These are phyloP conservation scores for Euphorbia corollata DNA, from an alignment of 441 rosid species.

Conservation along the genomic window DNA sequence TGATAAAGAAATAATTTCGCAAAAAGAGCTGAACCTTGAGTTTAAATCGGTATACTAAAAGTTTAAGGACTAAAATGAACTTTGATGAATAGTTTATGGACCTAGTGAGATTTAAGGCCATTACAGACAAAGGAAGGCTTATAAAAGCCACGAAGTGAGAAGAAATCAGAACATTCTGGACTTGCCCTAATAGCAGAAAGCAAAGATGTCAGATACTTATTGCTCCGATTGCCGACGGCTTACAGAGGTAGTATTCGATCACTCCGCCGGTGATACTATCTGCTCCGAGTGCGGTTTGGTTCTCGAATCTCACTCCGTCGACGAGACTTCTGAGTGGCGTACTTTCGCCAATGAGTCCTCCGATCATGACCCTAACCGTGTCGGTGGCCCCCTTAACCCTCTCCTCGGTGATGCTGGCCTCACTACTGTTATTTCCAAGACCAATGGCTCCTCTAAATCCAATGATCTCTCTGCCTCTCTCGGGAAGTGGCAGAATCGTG, in stretches of 20 bases:
- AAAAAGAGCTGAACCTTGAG: too few relatives aligned
- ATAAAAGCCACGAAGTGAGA: too few relatives aligned
- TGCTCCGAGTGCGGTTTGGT: conserved; percentile 49
- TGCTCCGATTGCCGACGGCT: conserved; percentile 38
- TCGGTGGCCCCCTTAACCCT: conserved; percentile 42
- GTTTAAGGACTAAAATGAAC: too few relatives aligned
- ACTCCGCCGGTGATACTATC: conserved; percentile 42
- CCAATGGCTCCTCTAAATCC: conserved; percentile 26
- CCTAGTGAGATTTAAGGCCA: too few relatives aligned
- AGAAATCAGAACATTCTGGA: background rate
- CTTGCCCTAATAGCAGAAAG: background rate
- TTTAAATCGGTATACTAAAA: too few relatives aligned
- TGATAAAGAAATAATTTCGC: too few relatives aligned
- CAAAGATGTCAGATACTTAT: conserved; percentile 34
- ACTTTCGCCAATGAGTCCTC: conserved; percentile 35
- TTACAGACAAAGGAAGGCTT: too few relatives aligned
- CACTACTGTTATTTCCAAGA: conserved; percentile 38
- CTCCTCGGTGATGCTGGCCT: conserved; percentile 36
- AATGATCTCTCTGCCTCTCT: conserved; percentile 27
- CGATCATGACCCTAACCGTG: conserved; percentile 41
- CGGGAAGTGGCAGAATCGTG: conserved; percentile 38
- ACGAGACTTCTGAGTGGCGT: conserved; percentile 48
- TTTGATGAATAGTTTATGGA: too few relatives aligned
- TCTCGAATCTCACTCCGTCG: conserved; percentile 39
- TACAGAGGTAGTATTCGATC: conserved; percentile 45